Evolutionary conservation across 305 asterid genomes (phyloP).

Genomic region (Rubia peregrina): DNA sequence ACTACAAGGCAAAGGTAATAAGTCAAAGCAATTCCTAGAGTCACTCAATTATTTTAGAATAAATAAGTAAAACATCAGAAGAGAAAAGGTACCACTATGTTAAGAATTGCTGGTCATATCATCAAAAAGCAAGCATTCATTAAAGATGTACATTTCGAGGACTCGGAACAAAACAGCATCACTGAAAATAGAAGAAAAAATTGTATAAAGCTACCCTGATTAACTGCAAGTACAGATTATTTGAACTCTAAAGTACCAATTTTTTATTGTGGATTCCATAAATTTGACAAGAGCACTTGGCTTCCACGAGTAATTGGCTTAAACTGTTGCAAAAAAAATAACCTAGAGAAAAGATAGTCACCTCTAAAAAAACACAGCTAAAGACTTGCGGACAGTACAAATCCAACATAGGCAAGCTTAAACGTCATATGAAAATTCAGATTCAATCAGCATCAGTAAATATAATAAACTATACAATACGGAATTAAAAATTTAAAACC

Average conservation of each 20-base stretch:
- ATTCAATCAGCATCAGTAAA: background rate
- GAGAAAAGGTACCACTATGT: background rate
- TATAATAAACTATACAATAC: background rate
- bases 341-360: background rate
- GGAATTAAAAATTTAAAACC: background rate
- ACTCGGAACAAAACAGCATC: background rate
- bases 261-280: background rate
- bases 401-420: background rate
- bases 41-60: background rate
- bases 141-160: background rate
- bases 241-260: background rate
- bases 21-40: background rate
- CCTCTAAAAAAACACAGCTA: background rate
- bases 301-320: background rate
- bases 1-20: background rate
- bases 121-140: background rate
- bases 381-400: no score
- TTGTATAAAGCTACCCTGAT: background rate
- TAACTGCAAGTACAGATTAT: background rate
- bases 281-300: background rate
- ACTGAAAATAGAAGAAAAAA: no score
- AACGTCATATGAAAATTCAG: background rate
- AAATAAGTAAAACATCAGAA: background rate
- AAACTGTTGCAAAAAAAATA: background rate
- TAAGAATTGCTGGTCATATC: background rate